phyloP scores from a whole-genome alignment of 495 filamentous ascomycete genomes.

The Aspergillus homomorphus region DNA sequence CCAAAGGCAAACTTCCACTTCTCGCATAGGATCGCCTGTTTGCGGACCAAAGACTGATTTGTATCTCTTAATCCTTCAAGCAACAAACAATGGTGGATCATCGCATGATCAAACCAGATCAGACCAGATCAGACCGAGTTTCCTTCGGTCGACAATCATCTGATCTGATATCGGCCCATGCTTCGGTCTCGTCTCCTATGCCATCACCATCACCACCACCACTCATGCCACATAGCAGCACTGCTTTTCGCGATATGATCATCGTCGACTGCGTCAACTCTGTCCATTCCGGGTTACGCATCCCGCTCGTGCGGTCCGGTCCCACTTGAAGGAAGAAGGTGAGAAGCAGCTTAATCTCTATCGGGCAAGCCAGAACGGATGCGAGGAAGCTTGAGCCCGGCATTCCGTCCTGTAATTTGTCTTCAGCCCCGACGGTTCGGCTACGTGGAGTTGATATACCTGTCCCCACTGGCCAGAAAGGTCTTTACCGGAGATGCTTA shows the following conservation, averaged over 20 bases:
- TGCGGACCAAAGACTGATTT: background rate
- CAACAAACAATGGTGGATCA: background rate
- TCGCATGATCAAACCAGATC: conserved; percentile 4
- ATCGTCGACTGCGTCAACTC: background rate
- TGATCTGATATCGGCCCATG: background rate
- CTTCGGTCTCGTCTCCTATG: background rate
- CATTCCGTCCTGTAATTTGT: conserved; percentile 1
- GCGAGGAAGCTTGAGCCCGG: conserved; percentile 17
- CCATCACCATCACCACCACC: background rate
- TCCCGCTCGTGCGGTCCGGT: background rate
- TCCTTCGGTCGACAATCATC: background rate
- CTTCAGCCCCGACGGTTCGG: background rate
- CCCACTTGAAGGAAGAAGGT: background rate
- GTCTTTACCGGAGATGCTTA: background rate
- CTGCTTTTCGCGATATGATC: background rate
- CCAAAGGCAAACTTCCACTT: background rate
- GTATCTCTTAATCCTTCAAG: background rate
- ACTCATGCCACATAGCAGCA: background rate
- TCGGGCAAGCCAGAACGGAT: conserved; percentile 15
- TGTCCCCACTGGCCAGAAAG: background rate
- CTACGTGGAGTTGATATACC: background rate
- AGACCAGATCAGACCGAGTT: background rate
- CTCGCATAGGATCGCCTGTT: background rate
- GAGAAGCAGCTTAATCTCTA: conserved; percentile 11
- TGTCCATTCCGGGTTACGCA: background rate